These are phyloP conservation scores for Boechera retrofracta DNA, from an alignment of 345 rosid genomes.

Conservation along the genomic window DNA sequence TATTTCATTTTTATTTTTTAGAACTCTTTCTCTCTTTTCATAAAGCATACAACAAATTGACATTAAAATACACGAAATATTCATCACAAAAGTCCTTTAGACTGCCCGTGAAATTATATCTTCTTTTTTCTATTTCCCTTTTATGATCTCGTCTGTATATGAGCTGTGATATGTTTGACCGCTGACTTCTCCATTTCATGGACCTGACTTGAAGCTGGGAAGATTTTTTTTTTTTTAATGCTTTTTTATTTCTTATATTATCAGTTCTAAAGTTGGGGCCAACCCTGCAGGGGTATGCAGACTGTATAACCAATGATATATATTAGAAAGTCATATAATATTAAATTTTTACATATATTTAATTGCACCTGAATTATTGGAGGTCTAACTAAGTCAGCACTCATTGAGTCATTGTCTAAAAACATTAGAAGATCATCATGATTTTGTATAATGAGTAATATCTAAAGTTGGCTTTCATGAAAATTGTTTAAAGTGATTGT, in stretches of 20 bases:
- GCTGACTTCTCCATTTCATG: conserved; percentile 39
- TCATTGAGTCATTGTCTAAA: conserved; percentile 18
- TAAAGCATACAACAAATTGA: conserved; percentile 42
- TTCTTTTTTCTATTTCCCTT: conserved; percentile 25
- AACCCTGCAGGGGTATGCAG: conserved; percentile 31
- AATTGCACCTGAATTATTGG: conserved; percentile 41
- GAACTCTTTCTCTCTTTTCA: conserved; percentile 27
- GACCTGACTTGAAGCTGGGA: conserved; percentile 35
- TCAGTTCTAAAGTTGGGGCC: conserved; percentile 40
- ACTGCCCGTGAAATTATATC: conserved; percentile 39
- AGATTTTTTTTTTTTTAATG: conserved; percentile 2
- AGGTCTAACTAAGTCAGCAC: conserved; percentile 38
- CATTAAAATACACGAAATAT: conserved; percentile 40
- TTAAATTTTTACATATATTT: neutral
- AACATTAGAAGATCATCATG: conserved; percentile 21
- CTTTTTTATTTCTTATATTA: conserved; percentile 18
- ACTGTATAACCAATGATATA: conserved; percentile 30
- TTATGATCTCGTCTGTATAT: conserved; percentile 24
- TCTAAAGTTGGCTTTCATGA: conserved; percentile 22
- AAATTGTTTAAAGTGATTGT: neutral
- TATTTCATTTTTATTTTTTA: conserved; percentile 10
- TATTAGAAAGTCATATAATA: conserved; percentile 13
- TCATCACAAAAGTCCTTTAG: conserved; percentile 29
- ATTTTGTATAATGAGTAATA: conserved; percentile 17
- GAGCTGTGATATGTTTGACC: conserved; percentile 47